Evolutionary conservation across 805 yeast species (phyloP), one percentile per base, ranked within the genome.

Genomic region (Metschnikowia drakensbergensis): DNA sequence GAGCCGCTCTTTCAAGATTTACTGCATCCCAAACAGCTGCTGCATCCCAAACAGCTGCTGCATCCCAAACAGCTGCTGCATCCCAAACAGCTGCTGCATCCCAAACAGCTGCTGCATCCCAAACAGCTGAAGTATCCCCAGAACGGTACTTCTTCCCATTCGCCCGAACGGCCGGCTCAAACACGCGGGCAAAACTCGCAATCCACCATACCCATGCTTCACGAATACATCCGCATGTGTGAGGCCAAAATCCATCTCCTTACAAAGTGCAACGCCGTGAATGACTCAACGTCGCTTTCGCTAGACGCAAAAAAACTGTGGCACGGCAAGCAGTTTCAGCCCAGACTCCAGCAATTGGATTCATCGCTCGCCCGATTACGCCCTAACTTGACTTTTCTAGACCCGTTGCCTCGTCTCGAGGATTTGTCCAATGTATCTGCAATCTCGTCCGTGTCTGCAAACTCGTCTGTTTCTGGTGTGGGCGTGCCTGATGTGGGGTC

Each of bases 201-300:
- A 7, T n/a, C 10, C 10, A 11, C 39, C 10, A 47, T 52, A 28
- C 36, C 39, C 23, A 47, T 50, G 17, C 58, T 58, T n/a, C 65
- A 55, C 34, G 49, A 59, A 22, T 61, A 62, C 38, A 62, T 65
- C 33, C 57, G 58, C 10, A 38, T 54, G 2, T 61, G 66, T 28
- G 69, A 67, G 39, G 49, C 52, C n/a, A 64, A 65, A 29, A 62
- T 63, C 37, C 49, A 55, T 29, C 54, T 68, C 8, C 59, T 69
- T 6, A 50, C 60, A n/a, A 62, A 67, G 42, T 50, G 71, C 41
- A 64, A 65, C 42, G 51, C 58, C 4, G 61, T 64, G 7, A 65
- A 61, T 46, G 73, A 68, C 47, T 68, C 74, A 4, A 65, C 75
- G 1, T 63, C 73, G 5, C 61, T 70, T 8, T 69, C 74, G 4